Base-by-base conservation (phyloP, 2,329 filamentous ascomycete genomes). In the Ramularia endophylla region DNA sequence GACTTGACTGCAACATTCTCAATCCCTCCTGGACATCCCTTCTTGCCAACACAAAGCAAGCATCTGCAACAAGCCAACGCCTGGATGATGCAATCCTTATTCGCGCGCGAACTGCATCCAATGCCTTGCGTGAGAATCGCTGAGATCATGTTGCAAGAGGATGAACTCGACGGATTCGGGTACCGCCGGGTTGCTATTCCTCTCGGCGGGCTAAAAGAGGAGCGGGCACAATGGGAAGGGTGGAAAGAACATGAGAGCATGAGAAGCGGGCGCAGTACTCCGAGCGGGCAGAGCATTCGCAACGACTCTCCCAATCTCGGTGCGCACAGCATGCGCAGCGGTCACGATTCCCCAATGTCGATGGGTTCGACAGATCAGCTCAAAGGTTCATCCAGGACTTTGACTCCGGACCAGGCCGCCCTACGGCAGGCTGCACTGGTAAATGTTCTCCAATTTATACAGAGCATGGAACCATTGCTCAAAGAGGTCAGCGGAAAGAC, bases 111-210 rank as follows among this genome's bases (percentile, higher is more conserved):
- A 41, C 67, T 95, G 18, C 78, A 78, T 0, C 72, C 83, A 1
- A 79, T 87, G 30, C 89, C 89, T 1, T 95, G 88, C 61, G 83
- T 86, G 4, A 72, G 83, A 22, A 78, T 94, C 30, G 78, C 81
- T 3, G 75, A 88, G n/a, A 72, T 81, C 45, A 75, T 95, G 32
- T 71, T 87, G n/a, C 83, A 90, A 58, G 88, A 95, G 61, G 75
- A 83, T 4, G 85, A 89, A 1, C 70, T 95, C 7, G 73, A 72
- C 36, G 81, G 85, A 28, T 71, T 88, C 20, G 80, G 79, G 38
- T 84, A 78, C 43, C 81, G 85, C 30, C 80, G 90, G 25, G 71
- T 95, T 38, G 90, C 87, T n/a, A 83, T 95, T 18, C 89, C 88
- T 1, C 72, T 95, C 0, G 83, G 85, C 33, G 85, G 94, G 60